Evolutionary conservation across 805 yeast species (phyloP).

Genomic region (Komagataella mondaviorum): DNA sequence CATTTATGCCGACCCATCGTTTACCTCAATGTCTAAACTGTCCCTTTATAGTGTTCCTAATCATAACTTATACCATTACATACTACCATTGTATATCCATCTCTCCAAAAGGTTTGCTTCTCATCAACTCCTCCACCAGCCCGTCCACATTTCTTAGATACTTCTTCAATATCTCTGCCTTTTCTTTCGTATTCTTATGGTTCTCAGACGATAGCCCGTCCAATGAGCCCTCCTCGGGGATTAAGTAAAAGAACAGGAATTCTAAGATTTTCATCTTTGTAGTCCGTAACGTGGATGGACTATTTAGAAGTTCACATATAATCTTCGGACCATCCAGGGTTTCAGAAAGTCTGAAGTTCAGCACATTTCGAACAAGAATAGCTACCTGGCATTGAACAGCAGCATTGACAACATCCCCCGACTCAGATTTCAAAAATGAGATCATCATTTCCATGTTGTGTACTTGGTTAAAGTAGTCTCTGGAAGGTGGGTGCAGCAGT

Average conservation of each 20-base stretch:
- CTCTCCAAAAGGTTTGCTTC: conserved; percentile 34
- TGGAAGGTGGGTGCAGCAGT: conserved; percentile 41
- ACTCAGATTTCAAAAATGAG: conserved; percentile 8
- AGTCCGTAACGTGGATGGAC: conserved; percentile 27
- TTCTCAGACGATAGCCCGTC: conserved; percentile 10
- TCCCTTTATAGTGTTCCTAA: not conserved
- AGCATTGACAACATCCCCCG: conserved; percentile 17
- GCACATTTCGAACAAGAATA: conserved; percentile 39
- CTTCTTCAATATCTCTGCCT: conserved; percentile 25
- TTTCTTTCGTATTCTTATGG: conserved; percentile 28
- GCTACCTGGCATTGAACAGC: conserved; percentile 45
- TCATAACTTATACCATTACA: not conserved
- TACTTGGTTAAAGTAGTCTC: conserved; percentile 30
- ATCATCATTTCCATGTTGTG: conserved; percentile 24
- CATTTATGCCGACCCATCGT: not conserved
- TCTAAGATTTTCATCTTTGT: conserved; percentile 54
- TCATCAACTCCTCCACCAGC: conserved; percentile 28
- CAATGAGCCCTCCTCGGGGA: conserved; percentile 34
- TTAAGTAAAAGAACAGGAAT: conserved; percentile 53
- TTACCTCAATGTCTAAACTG: not conserved
- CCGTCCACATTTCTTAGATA: conserved; percentile 33
- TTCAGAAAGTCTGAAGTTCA: conserved; percentile 49
- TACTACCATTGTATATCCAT: conserved; percentile 31
- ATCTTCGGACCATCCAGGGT: conserved; percentile 36
- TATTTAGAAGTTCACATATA: conserved; percentile 31